Percentiles rank a stretch among this genome's conserved stretches.
phyloP scores from a whole-genome alignment of 345 rosid genomes.

The Lumnitzera littorea region DNA sequence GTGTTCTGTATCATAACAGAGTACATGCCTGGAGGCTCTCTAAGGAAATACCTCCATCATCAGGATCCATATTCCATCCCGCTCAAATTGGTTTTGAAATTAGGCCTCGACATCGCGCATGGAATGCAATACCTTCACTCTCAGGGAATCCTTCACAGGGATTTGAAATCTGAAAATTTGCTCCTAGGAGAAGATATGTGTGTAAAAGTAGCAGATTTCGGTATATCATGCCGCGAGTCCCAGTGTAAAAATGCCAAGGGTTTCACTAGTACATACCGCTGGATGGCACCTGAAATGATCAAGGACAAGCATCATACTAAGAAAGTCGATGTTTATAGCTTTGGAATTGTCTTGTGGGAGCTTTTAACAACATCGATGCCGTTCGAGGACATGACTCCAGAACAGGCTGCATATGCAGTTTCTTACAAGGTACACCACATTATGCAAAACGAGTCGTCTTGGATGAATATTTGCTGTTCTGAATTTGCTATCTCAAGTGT shows the following conservation, averaged over 20 bases:
- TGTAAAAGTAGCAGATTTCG: conserved; percentile 76
- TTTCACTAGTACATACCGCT: conserved; percentile 69
- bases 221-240: conserved; percentile 66
- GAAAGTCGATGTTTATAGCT: conserved; percentile 79
- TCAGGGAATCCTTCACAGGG: conserved; percentile 61
- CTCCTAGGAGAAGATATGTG: conserved; percentile 60
- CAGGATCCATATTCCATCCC: conserved; percentile 69
- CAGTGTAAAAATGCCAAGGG: conserved; percentile 61
- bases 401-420: conserved; percentile 82
- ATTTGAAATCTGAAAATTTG: conserved; percentile 74
- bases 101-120: conserved; percentile 61
- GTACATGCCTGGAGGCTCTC: conserved; percentile 63
- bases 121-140: conserved; percentile 79
- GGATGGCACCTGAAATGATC: conserved; percentile 94
- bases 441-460: not conserved
- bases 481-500: too few species aligned
- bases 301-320: conserved; percentile 62
- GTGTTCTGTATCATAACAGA: conserved; percentile 70
- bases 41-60: conserved; percentile 64
- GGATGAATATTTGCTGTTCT: too few species aligned
- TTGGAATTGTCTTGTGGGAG: conserved; percentile 80
- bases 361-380: conserved; percentile 64
- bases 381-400: conserved; percentile 75
- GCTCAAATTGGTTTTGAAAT: conserved; percentile 43
- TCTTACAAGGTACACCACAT: conserved; percentile 54